Evolutionary conservation across 2,329 filamentous ascomycete genomes (phyloP).

Genomic region (Ophiostoma perfectum): DNA sequence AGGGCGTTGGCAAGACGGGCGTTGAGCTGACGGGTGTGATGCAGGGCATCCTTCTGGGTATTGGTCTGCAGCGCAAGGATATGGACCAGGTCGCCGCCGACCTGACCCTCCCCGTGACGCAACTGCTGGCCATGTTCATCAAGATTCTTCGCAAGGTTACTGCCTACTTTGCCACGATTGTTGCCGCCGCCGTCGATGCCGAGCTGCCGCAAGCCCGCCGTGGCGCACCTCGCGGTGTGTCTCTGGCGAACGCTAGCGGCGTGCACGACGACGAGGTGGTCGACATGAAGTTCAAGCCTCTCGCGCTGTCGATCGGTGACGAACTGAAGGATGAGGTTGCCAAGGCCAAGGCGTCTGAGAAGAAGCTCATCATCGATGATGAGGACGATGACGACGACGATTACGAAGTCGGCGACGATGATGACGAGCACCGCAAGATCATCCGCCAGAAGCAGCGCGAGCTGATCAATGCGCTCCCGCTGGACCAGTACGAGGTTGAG

Average conservation of each 20-base stretch:
- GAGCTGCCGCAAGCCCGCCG: constrained; percentile 50
- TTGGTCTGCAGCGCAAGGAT: constrained; percentile 86
- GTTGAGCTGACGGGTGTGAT: constrained; percentile 78
- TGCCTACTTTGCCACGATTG: constrained; percentile 66
- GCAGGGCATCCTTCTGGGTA: constrained; percentile 77
- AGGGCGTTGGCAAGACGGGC: constrained; percentile 29
- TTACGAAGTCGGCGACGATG: constrained; percentile 70
- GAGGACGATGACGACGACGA: constrained; percentile 59
- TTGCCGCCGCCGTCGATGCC: constrained; percentile 67
- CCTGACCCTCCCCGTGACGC: constrained; percentile 64
- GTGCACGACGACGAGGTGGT: constrained; percentile 65
- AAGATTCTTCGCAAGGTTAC: constrained; percentile 90
- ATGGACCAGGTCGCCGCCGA: constrained; percentile 77
- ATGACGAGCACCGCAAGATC: constrained; percentile 65
- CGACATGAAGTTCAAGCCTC: constrained; percentile 61
- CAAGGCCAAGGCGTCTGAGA: constrained; percentile 6
- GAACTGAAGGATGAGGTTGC: constrained; percentile 55
- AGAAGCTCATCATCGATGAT: neutral
- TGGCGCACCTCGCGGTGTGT: constrained; percentile 50
- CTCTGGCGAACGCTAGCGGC: constrained; percentile 53
- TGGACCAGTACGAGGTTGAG: constrained; percentile 75
- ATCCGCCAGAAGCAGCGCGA: constrained; percentile 68
- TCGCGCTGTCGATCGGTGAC: constrained; percentile 67
- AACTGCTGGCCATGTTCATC: constrained; percentile 93
- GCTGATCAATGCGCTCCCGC: constrained; percentile 81